These are phyloP conservation scores for Caryopteris hybrid DNA, from an alignment of 305 asterid species.

Conservation along the genomic window DNA sequence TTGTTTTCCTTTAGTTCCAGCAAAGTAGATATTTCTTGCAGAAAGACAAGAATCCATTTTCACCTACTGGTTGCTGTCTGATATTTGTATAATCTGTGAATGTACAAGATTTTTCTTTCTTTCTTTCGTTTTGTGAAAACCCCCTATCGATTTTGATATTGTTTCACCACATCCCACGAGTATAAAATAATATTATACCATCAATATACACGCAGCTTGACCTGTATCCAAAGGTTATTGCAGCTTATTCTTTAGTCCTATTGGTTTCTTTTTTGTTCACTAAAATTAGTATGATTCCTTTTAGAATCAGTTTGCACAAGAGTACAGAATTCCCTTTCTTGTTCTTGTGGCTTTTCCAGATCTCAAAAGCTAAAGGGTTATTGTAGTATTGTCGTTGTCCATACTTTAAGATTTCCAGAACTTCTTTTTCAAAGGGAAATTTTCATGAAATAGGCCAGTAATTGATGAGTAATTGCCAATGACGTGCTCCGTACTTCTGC, in stretches of 20 bases:
- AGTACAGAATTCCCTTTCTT: not conserved
- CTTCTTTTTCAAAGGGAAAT: conserved; percentile 6
- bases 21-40: conserved; percentile 3
- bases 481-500: conserved; percentile 38
- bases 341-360: conserved; percentile 12
- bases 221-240: not conserved
- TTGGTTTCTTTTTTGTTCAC: not conserved
- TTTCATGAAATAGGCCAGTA: conserved; percentile 14
- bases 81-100: not conserved
- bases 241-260: not conserved
- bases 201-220: too few relatives aligned
- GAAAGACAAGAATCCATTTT: not conserved
- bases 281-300: not conserved
- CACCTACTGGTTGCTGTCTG: not conserved
- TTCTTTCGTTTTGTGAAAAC: too few relatives aligned
- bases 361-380: conserved; percentile 12
- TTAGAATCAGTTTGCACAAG: not conserved
- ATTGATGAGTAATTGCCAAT: conserved; percentile 21
- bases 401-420: not conserved
- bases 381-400: conserved; percentile 8
- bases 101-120: too few relatives aligned
- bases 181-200: too few relatives aligned
- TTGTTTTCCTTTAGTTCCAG: not conserved
- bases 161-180: too few relatives aligned
- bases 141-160: too few relatives aligned